Base-by-base conservation (phyloP, 345 rosid species). In the Acer saccharum region DNA sequence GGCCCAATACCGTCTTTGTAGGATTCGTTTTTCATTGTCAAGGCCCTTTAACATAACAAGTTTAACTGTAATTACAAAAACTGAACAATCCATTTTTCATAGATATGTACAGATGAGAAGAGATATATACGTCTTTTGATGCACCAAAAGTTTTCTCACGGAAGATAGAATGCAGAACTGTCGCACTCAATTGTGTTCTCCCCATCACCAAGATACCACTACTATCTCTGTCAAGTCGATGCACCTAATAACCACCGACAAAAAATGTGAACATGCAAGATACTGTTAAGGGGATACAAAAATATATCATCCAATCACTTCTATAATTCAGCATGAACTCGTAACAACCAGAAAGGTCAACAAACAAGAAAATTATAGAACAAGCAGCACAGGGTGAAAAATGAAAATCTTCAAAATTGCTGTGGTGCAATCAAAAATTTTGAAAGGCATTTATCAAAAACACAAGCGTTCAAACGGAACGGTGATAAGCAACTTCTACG, bases 171-270 rank as follows among this genome's bases (percentile, higher is more conserved):
- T 95, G 98, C 83, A 95, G 83, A 80, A 89, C 83, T 61, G 94
- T 81, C 5, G 97, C 86, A 83, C 95, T 91, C 10, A 83, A 83
- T 77, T 90, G 94, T 46, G 97, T 94, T 88, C 98, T 91, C 65
- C 92, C 99, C 97, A 95, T 88, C 79, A 95, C 95, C 91, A 95
- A 84, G 77, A 95, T 85, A 67, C 99, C 99, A 80, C 97, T 92
- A 79, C 97, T 82, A 84, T 94, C 99, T 88, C 89, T 84, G 84
- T 95, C 98, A 63, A 95, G 96, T 80, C 98, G 91, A 81, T 95
- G 99, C 80, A 94, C 99, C 98, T 95, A 77, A 76, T 16, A 80
- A 78, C 18, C 13, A 44, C 29, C 43, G 25, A 75, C 17, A 20
- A 55, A 27, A 54, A 54, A 32, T 65, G 11, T 43, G 23, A 50